Conservation (phyloP, 495 filamentous ascomycete species). For the Neurospora cerealis region DNA sequence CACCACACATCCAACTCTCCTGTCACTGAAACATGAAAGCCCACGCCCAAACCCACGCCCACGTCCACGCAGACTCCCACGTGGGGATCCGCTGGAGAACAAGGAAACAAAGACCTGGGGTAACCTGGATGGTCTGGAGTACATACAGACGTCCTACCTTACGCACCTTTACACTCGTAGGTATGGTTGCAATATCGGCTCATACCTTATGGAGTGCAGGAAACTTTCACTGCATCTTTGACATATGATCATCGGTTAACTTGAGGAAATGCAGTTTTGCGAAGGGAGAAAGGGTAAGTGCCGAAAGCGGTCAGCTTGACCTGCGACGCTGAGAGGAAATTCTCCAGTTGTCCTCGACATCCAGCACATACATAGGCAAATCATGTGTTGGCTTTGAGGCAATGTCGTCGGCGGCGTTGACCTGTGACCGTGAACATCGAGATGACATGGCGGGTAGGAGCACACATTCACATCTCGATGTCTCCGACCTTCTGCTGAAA, state of each 20-base stretch:
- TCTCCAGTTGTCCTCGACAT: not conserved
- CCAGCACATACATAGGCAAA: no score
- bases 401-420: no score
- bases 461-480: not conserved
- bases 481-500: not conserved
- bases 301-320: not conserved
- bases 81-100: not conserved
- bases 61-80: not conserved
- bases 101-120: not conserved
- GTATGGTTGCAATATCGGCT: no score
- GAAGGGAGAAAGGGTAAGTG: not conserved
- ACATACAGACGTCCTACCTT: not conserved
- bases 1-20: not conserved
- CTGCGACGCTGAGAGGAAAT: accelerated
- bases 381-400: no score
- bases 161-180: not conserved
- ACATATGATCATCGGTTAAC: not conserved
- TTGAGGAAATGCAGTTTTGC: not conserved
- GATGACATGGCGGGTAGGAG: not conserved
- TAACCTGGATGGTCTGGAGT: not conserved
- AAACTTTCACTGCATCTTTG: not conserved
- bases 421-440: not conserved
- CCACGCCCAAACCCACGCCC: not conserved
- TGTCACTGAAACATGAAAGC: not conserved
- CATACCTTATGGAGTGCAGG: not conserved